Evolutionary conservation across 495 filamentous ascomycete species (phyloP), one percentile per base, ranked within the genome.

Genomic region (Penicillium waksmanii): DNA sequence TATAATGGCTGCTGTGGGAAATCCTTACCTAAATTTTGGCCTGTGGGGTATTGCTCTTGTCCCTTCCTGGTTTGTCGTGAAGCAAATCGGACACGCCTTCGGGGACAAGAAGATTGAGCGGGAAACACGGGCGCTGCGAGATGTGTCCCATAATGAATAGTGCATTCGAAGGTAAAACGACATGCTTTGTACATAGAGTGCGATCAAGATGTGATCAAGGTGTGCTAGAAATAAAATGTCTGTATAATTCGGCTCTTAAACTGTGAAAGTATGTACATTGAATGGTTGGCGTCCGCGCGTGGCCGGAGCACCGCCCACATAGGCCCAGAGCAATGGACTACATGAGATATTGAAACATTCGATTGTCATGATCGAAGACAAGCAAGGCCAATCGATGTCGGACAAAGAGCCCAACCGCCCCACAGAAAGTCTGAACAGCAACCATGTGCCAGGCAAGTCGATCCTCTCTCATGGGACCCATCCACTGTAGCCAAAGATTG

Each of bases 401-500:
- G 25, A 93, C 83, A 67, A 96, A 89, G 52, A 98, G 76, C 21
- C 93, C 95, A 38, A 90, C 66, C n/a, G 96, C 64, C 5, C 94
- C 94, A 54, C 87, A 82, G 1, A 82, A 67, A 17, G 77, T 74
- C 80, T 98, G 95, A 74, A 97, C 80, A 25, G 65, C 76, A 44
- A 92, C 78, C 55, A 98, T 81, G 66, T 89, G 90, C 62, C 85
- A 77, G 11, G 91, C 90, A 15, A 98, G 79, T 38, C 84, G 80
- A 72, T 97, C 90, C 69, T 98, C 95, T 53, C 87, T 84, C 86
- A 93, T 86, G 0, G 96, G 95, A 1, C 95, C 95, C 74, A 91
- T 87, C 92, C 92, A 96, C 25, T 98, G 91, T 50, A 98, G 75
- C 95, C 94, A 98, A 44, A 98, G 81, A 67, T 98, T 98, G 56